Conservation (phyloP, 805 yeast species). For the Candida rishiriensis region DNA sequence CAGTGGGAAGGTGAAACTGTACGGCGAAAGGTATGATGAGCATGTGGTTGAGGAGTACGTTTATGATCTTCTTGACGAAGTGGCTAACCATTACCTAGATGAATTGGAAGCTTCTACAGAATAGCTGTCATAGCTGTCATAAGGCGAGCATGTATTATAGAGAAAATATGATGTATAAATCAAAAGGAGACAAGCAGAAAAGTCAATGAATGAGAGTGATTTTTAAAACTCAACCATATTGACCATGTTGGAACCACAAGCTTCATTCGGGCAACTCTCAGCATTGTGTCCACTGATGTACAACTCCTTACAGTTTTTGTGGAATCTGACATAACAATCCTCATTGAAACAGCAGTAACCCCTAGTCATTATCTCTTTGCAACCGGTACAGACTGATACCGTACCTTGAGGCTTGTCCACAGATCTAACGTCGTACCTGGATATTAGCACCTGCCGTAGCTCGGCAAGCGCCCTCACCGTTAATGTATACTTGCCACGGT, state of each 20-base stretch:
- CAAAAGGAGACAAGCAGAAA: no score
- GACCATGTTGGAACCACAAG: constrained; percentile 19
- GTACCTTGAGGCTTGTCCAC: constrained; percentile 32
- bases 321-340: constrained; percentile 40
- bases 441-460: constrained; percentile 39
- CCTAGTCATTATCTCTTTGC: constrained; percentile 48
- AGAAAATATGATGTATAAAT: no score
- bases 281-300: constrained; percentile 31
- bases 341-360: constrained; percentile 40
- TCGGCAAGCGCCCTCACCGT: constrained; percentile 45
- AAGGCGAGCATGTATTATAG: constrained; percentile 8
- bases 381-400: constrained; percentile 43
- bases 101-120: constrained; percentile 10
- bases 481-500: constrained; percentile 30
- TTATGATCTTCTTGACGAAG: constrained; percentile 83
- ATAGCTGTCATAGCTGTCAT: no score
- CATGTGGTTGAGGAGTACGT: constrained; percentile 74
- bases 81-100: constrained; percentile 58
- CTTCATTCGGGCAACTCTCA: constrained; percentile 29
- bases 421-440: constrained; percentile 35
- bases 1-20: constrained; percentile 38
- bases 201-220: not conserved
- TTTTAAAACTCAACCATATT: constrained; percentile 13
- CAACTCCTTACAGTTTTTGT: constrained; percentile 42
- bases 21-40: constrained; percentile 60